These are phyloP conservation scores for Aspergillus caelatus DNA, from an alignment of 2,329 filamentous ascomycete species.

Conservation along the genomic window DNA sequence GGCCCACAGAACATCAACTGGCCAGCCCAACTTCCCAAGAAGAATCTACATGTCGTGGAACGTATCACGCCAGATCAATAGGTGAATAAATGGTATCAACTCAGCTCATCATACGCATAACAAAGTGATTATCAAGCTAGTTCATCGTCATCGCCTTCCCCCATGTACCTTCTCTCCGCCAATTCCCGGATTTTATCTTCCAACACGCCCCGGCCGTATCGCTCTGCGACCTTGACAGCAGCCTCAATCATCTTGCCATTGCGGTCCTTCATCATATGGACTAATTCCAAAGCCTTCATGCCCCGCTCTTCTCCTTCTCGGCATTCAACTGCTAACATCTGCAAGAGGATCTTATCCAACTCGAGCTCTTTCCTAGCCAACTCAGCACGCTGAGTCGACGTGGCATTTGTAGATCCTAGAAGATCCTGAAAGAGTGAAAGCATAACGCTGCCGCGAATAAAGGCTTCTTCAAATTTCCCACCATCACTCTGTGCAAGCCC, in stretches of 20 bases:
- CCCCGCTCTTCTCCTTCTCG: conserved; percentile 88
- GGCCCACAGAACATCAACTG: background rate
- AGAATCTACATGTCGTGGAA: background rate
- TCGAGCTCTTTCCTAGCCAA: conserved; percentile 76
- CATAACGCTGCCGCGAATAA: conserved; percentile 73
- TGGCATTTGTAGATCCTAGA: conserved; percentile 67
- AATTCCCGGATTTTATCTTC: conserved; percentile 89
- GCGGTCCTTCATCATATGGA: conserved; percentile 79
- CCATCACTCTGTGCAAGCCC: conserved; percentile 36
- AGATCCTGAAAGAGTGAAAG: conserved; percentile 76
- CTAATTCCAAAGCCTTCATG: conserved; percentile 93
- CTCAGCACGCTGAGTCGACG: conserved; percentile 65
- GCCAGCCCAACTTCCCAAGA: background rate
- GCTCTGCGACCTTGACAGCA: conserved; percentile 82
- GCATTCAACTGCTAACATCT: conserved; percentile 87
- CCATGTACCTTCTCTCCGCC: conserved; percentile 69
- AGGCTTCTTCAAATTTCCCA: conserved; percentile 73
- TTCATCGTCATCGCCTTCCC: conserved; percentile 59
- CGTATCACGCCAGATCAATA: background rate
- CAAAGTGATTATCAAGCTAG: conserved; percentile 30
- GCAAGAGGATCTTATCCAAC: conserved; percentile 85
- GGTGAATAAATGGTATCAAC: background rate
- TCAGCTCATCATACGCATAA: background rate
- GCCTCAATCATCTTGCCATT: conserved; percentile 90
- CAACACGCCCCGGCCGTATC: conserved; percentile 78